Base-by-base conservation (phyloP, 495 filamentous ascomycete genomes). In the Tuber brumale region DNA sequence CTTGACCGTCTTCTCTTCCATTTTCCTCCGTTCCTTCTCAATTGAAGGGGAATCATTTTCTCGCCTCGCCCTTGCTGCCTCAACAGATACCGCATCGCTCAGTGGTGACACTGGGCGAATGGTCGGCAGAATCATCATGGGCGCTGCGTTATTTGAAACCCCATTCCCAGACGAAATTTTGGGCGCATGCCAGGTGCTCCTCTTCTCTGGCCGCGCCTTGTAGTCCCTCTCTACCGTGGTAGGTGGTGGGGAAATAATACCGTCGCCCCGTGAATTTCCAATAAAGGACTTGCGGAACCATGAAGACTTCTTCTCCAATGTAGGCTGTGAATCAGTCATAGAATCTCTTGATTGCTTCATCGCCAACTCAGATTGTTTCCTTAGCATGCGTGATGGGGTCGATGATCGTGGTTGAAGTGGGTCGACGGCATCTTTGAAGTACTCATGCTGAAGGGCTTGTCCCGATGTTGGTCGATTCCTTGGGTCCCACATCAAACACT, bases 401-500 rank as follows among this genome's bases (percentile, higher is more conserved):
- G 92, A 94, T 19, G 94, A 96, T 85, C 93, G 95, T n/a, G 95
- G 94, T 71, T 94, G 88, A 42, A 98, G 83, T 35, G 96, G 96
- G 83, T 99, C 96, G 41, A 95, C 89, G 2, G 96, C 96, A 86
- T 98, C 96, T n/a, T 88, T 86, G 83, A 99, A 99, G 84, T 94
- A 99, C 79, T 97, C 95, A 82, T 98, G 96, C 45, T 90, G 91
- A 80, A 98, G 84, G 16, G 96, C 95, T 84, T 98, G 94, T 1
- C 91, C 90, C 45, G 94, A 97, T n/a, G 96, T 99, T 71, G 96
- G 96, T 74, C 96, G 88, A 83, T 86, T 90, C 85, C 94, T 94
- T 23, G 96, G 96, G 85, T 99, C 96, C 96, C 96, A 99, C 95
- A 98, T 97, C 76, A 99, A 85, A 85, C 96, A 99, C 94, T 94